Conservation (phyloP, 768 basidiomycete genomes). For the Trametes elegans region DNA sequence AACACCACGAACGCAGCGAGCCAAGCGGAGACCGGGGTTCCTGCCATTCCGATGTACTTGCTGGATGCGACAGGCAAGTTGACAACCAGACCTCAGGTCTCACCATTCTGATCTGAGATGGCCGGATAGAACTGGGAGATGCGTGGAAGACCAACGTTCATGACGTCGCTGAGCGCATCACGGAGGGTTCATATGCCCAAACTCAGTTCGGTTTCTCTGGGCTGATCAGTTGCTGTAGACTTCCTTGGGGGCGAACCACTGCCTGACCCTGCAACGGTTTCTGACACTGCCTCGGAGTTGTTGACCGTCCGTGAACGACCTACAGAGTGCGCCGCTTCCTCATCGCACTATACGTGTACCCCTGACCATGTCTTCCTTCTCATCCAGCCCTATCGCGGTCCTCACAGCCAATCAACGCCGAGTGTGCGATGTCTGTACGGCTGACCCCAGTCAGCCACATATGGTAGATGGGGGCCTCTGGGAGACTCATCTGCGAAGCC, state of each 20-base stretch:
- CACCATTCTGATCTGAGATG: too few relatives aligned
- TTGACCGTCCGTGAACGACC: slow-evolving; percentile 44
- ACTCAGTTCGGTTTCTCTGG: background rate
- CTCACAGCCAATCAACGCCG: slow-evolving; percentile 55
- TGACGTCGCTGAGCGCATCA: slow-evolving; percentile 47
- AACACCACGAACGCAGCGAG: slow-evolving; percentile 41
- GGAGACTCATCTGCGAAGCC: slow-evolving; percentile 55
- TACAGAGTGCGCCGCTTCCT: slow-evolving; percentile 39
- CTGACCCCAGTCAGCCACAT: slow-evolving; percentile 50
- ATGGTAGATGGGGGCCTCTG: slow-evolving; percentile 62
- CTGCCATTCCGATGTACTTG: slow-evolving; percentile 49
- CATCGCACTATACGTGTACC: slow-evolving; percentile 34
- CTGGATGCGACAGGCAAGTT: slow-evolving; percentile 66
- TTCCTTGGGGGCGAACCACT: slow-evolving; percentile 52
- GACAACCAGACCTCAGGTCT: too few relatives aligned
- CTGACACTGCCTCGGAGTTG: slow-evolving; percentile 51
- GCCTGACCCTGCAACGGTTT: slow-evolving; percentile 57
- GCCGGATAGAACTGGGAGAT: slow-evolving; percentile 46
- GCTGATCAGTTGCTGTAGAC: slow-evolving; percentile 35
- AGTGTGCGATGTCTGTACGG: slow-evolving; percentile 63
- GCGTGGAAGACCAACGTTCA: slow-evolving; percentile 59
- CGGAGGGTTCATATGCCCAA: slow-evolving; percentile 40
- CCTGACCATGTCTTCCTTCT: slow-evolving; percentile 53
- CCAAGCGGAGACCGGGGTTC: slow-evolving; percentile 20
- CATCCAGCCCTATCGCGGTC: slow-evolving; percentile 52